Evolutionary conservation across 108 stramenopile genomes (phyloP).

Genomic region (Skeletonema grethae): DNA sequence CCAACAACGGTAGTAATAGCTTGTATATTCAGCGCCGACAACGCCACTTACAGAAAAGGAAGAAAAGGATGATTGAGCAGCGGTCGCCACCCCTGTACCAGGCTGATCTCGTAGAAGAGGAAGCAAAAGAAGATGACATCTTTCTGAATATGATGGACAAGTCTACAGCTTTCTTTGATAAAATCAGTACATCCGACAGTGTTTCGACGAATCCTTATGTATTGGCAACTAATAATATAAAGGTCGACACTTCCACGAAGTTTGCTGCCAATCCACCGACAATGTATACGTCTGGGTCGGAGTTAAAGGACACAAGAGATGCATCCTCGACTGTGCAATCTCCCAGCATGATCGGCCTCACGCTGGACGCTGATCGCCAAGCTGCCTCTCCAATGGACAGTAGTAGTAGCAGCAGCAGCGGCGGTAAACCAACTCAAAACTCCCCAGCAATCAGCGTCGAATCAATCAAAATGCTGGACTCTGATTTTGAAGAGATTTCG

Average conservation of each 20-base stretch:
- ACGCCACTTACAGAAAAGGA: not conserved
- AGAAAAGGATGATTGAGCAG: not conserved
- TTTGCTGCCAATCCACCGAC: not conserved
- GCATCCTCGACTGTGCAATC: not conserved
- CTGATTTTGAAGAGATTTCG: not conserved
- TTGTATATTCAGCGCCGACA: not conserved
- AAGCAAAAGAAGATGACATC: not conserved
- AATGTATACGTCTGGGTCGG: no score
- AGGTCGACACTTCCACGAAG: not conserved
- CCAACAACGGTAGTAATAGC: not conserved
- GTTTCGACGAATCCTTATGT: not conserved
- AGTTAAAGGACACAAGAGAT: not conserved
- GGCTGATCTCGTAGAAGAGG: not conserved
- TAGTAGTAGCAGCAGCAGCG: not conserved
- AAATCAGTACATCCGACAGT: not conserved
- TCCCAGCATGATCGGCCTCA: not conserved
- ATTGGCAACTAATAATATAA: not conserved
- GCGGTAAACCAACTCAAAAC: not conserved
- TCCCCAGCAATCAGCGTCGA: not conserved
- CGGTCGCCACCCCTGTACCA: not conserved
- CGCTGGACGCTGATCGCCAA: not conserved
- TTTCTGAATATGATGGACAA: not conserved
- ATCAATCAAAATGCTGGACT: not conserved
- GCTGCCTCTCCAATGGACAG: not conserved
- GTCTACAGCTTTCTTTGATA: not conserved